Conservation (phyloP, 306 rosid species). For the Lupinus albus region DNA sequence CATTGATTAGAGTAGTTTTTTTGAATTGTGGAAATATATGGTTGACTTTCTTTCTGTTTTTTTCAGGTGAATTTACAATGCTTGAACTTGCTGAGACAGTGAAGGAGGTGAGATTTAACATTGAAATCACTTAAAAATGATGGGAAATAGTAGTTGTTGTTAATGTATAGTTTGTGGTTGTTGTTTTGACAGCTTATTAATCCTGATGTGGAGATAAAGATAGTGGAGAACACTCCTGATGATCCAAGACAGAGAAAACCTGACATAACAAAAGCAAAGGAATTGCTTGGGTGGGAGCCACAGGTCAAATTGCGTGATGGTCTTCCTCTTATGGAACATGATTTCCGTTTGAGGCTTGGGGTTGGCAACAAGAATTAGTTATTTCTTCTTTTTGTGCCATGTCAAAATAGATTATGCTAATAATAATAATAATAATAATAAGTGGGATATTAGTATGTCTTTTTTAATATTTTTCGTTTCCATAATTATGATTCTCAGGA, state of each 20-base stretch:
- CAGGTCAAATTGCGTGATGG: slow-evolving; percentile 56
- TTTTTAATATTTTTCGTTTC: slow-evolving; percentile 12
- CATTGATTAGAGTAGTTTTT: slow-evolving; percentile 15
- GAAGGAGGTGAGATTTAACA: slow-evolving; percentile 69
- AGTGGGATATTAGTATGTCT: slow-evolving; percentile 18
- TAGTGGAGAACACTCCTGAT: slow-evolving; percentile 66
- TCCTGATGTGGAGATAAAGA: slow-evolving; percentile 58
- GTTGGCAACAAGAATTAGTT: slow-evolving; percentile 41
- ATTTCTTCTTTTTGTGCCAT: neutral
- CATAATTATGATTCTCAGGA: slow-evolving; percentile 27
- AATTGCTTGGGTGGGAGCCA: slow-evolving; percentile 64
- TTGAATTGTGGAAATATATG: slow-evolving; percentile 9
- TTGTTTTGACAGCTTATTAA: slow-evolving; percentile 50
- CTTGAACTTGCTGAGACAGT: slow-evolving; percentile 90
- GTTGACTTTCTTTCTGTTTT: slow-evolving; percentile 21
- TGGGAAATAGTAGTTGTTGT: neutral
- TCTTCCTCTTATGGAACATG: slow-evolving; percentile 67
- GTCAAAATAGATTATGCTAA: slow-evolving; percentile 27
- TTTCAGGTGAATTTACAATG: slow-evolving; percentile 93
- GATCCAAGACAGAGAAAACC: slow-evolving; percentile 69
- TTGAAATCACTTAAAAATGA: slow-evolving; percentile 4
- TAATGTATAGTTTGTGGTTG: neutral
- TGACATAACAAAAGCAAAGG: slow-evolving; percentile 60
- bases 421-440: too few species aligned
- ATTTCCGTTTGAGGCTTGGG: slow-evolving; percentile 60